A percentile compares a stretch with the other conserved stretches of the same genome.
Evolutionary conservation across 208 protist genomes (phyloP).

Genomic region (Acanthamoeba rhysodes): DNA sequence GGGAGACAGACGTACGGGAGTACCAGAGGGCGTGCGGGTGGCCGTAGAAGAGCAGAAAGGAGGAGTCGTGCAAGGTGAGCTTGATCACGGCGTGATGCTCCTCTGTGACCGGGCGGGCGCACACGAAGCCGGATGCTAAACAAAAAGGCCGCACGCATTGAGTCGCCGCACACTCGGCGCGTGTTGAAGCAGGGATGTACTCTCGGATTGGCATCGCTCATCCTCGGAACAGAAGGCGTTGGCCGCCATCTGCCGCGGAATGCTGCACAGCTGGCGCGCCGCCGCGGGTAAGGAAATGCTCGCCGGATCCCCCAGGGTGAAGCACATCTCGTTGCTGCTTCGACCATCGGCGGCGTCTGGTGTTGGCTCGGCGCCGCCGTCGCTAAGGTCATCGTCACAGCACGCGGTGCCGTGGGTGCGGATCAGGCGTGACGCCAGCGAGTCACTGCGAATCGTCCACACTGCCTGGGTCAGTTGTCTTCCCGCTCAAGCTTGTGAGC

Average conservation of each 20-base stretch:
- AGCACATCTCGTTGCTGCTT: neutral
- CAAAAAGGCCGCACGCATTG: neutral
- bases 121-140: neutral
- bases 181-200: neutral
- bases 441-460: neutral
- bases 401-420: constrained; percentile 7
- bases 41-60: constrained; percentile 63
- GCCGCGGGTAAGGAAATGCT: neutral
- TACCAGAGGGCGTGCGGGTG: constrained; percentile 61
- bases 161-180: neutral
- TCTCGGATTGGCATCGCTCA: neutral
- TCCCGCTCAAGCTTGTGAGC: neutral
- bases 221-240: constrained; percentile 57
- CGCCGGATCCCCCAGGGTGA: neutral
- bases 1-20: constrained; percentile 17
- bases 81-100: constrained; percentile 6
- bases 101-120: constrained; percentile 1
- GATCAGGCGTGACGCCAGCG: neutral
- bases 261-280: neutral
- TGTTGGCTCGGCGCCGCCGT: neutral
- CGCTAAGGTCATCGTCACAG: neutral
- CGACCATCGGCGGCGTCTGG: neutral
- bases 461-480: neutral
- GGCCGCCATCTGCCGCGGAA: neutral
- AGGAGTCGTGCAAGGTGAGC: constrained; percentile 35